Conservation (phyloP, 257 asterid species). For the Pogostemon cablin region DNA sequence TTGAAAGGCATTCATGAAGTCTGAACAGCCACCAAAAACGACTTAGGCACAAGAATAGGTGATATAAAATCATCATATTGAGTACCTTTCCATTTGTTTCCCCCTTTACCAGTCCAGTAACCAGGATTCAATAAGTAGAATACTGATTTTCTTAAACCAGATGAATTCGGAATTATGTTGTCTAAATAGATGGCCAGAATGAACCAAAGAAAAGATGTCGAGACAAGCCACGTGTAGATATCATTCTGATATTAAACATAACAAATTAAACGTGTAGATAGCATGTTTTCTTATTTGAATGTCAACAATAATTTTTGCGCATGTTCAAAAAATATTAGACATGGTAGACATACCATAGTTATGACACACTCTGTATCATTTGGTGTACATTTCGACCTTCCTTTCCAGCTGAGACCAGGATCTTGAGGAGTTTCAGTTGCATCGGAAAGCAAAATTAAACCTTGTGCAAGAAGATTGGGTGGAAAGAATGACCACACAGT, state of each 20-base stretch:
- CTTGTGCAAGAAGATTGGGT: constrained; percentile 85
- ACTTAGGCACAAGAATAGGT: constrained; percentile 8
- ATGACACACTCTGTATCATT: constrained; percentile 75
- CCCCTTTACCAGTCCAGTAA: constrained; percentile 96
- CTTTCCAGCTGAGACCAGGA: constrained; percentile 90
- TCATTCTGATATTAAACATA: constrained; percentile 61
- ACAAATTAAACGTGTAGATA: background rate
- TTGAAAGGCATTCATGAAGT: constrained; percentile 24
- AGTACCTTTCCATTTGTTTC: constrained; percentile 75
- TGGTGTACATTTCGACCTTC: constrained; percentile 75
- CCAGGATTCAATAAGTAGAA: constrained; percentile 78
- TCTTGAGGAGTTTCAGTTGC: constrained; percentile 93
- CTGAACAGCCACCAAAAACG: constrained; percentile 27
- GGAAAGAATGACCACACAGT: constrained; percentile 88
- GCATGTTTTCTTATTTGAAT: constrained; percentile 16
- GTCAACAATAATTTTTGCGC: background rate
- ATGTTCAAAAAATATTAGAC: constrained; percentile 23
- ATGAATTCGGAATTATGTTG: constrained; percentile 73
- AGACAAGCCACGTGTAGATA: constrained; percentile 67
- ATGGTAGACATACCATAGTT: constrained; percentile 57
- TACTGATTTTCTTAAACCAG: constrained; percentile 84
- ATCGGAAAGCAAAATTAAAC: constrained; percentile 73
- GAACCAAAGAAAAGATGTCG: constrained; percentile 73
- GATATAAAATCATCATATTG: constrained; percentile 17
- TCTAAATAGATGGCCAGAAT: constrained; percentile 86